Conservation (phyloP, 2,329 filamentous ascomycete species). For the Didymella keratinophila region DNA sequence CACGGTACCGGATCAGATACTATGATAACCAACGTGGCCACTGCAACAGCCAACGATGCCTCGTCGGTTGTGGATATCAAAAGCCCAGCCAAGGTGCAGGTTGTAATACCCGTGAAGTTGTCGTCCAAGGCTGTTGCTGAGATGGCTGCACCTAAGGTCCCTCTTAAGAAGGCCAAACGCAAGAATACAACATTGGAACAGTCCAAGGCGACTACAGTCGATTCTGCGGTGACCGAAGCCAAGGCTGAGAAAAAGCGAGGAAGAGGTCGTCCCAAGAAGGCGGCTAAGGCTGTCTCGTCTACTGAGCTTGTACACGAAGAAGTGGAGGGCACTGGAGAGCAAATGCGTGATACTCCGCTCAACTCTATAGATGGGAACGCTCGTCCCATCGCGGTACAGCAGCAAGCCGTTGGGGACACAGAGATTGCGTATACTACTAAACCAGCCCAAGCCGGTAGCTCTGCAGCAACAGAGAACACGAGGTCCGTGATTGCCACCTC, state of each 20-base stretch:
- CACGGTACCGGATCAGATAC: neutral
- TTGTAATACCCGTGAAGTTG: slow-evolving; percentile 33
- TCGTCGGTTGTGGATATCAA: neutral
- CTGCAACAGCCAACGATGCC: neutral
- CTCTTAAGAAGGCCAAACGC: slow-evolving; percentile 32
- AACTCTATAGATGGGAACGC: neutral
- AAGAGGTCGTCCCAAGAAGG: slow-evolving; percentile 46
- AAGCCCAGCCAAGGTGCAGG: slow-evolving; percentile 35
- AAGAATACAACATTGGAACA: slow-evolving; percentile 32
- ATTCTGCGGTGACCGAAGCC: slow-evolving; percentile 1
- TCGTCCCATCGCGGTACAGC: neutral
- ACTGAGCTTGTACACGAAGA: slow-evolving; percentile 12
- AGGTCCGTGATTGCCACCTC: neutral
- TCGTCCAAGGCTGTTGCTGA: slow-evolving; percentile 12
- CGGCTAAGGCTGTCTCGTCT: slow-evolving; percentile 5
- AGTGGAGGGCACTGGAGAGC: neutral
- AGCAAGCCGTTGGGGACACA: neutral
- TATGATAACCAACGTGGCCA: neutral
- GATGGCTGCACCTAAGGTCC: neutral
- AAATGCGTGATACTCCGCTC: neutral
- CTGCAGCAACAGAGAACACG: neutral
- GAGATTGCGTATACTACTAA: neutral
- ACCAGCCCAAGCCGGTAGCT: neutral
- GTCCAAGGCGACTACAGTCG: slow-evolving; percentile 12
- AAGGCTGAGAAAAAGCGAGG: slow-evolving; percentile 37